Percentiles rank a stretch among this genome's conserved stretches.
phyloP scores from a whole-genome alignment of 768 basidiomycete genomes.

The Phanerochaete sordida region DNA sequence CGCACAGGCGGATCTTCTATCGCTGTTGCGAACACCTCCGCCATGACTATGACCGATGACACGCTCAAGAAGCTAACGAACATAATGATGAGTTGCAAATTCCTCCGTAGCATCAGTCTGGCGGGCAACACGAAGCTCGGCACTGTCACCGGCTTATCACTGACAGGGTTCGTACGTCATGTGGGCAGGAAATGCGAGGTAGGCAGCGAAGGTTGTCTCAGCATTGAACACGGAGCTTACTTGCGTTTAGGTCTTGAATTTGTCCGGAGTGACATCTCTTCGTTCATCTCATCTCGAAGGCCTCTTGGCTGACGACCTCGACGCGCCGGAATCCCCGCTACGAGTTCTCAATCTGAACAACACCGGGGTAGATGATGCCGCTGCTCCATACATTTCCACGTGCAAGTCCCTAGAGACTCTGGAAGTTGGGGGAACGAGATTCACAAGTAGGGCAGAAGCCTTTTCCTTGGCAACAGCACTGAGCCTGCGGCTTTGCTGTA shows the following conservation, averaged over 20 bases:
- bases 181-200: conserved; percentile 64
- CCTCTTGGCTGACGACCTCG: conserved; percentile 34
- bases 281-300: conserved; percentile 49
- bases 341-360: conserved; percentile 53
- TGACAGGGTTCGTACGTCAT: conserved; percentile 43
- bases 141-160: conserved; percentile 30
- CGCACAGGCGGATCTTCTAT: conserved; percentile 39
- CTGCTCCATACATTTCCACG: conserved; percentile 46
- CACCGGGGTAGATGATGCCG: conserved; percentile 58
- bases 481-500: neutral
- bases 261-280: conserved; percentile 50
- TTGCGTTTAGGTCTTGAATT: conserved; percentile 47
- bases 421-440: conserved; percentile 53
- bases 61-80: conserved; percentile 41
- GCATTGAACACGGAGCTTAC: neutral
- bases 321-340: conserved; percentile 35
- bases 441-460: conserved; percentile 44
- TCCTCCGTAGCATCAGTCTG: conserved; percentile 52
- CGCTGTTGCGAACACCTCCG: conserved; percentile 42
- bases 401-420: conserved; percentile 48
- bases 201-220: conserved; percentile 7
- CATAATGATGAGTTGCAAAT: conserved; percentile 30
- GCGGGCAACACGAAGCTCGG: conserved; percentile 65
- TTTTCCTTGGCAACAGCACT: neutral
- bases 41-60: conserved; percentile 55